Evolutionary conservation across 2,329 filamentous ascomycete species (phyloP).

Genomic region (Esteya vermicola): DNA sequence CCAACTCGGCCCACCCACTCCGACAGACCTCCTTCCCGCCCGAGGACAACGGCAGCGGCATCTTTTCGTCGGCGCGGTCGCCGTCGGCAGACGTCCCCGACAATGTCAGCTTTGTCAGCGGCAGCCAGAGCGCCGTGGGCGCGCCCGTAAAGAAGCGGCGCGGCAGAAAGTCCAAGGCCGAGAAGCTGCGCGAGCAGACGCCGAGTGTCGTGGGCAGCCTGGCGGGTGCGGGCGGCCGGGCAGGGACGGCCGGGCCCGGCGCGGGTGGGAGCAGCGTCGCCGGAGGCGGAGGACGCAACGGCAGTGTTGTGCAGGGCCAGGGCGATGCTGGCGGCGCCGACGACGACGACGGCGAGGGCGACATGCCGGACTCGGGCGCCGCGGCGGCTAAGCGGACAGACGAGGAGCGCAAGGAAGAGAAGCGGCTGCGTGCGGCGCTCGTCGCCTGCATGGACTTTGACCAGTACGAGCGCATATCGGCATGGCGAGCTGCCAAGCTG

Average conservation of each 20-base stretch:
- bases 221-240: conserved; percentile 22
- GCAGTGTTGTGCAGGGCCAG: conserved; percentile 11
- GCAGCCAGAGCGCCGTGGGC: conserved; percentile 33
- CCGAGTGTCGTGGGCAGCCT: conserved; percentile 26
- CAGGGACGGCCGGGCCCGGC: too few species aligned
- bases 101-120: conserved; percentile 43
- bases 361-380: conserved; percentile 14
- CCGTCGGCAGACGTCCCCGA: conserved; percentile 56
- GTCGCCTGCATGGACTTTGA: conserved; percentile 50
- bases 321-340: conserved; percentile 29
- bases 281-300: conserved; percentile 19
- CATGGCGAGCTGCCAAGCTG: conserved; percentile 55
- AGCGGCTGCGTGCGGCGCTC: conserved; percentile 46
- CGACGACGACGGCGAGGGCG: conserved; percentile 27
- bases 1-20: conserved; percentile 47
- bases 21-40: conserved; percentile 73
- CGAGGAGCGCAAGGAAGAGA: conserved; percentile 49
- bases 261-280: conserved; percentile 27
- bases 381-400: conserved; percentile 24
- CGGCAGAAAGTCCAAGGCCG: conserved; percentile 44
- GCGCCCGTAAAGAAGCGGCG: conserved; percentile 42
- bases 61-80: conserved; percentile 43
- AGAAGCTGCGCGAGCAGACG: conserved; percentile 28
- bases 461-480: conserved; percentile 56
- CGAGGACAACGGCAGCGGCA: conserved; percentile 38